A percentile compares a stretch with the other conserved stretches of the same genome.
Conservation (phyloP, 345 rosid genomes). For the Gossypium turneri region DNA sequence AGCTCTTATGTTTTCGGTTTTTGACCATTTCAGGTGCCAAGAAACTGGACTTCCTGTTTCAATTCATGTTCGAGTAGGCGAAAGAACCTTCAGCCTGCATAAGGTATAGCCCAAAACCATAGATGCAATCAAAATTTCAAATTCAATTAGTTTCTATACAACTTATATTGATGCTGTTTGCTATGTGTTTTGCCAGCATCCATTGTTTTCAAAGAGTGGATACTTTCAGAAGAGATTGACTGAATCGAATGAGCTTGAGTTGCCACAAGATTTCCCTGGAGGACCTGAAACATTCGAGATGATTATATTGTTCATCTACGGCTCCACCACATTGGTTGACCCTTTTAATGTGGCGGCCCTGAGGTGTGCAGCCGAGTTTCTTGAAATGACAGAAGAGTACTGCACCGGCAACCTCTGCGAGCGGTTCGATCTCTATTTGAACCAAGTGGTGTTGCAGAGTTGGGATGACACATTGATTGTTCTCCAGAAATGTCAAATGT, state of each 20-base stretch:
- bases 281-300: conserved; percentile 72
- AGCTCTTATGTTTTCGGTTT: background rate
- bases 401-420: conserved; percentile 58
- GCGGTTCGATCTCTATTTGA: conserved; percentile 64
- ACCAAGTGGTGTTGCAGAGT: conserved; percentile 74
- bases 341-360: conserved; percentile 69
- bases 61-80: conserved; percentile 38
- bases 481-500: conserved; percentile 52
- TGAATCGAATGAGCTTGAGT: conserved; percentile 44
- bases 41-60: conserved; percentile 65
- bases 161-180: background rate
- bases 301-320: conserved; percentile 60
- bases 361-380: conserved; percentile 71
- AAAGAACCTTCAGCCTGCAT: conserved; percentile 52
- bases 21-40: conserved; percentile 41
- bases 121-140: background rate
- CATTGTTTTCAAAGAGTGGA: conserved; percentile 59
- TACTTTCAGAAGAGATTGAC: conserved; percentile 52
- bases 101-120: conserved; percentile 30
- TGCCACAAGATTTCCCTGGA: conserved; percentile 66
- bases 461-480: conserved; percentile 75
- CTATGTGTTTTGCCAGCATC: conserved; percentile 41
- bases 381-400: conserved; percentile 66
- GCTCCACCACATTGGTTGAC: conserved; percentile 57
- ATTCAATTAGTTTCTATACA: background rate